phyloP scores from a whole-genome alignment of 768 basidiomycete species.

The Fomitopsis pulvina region DNA sequence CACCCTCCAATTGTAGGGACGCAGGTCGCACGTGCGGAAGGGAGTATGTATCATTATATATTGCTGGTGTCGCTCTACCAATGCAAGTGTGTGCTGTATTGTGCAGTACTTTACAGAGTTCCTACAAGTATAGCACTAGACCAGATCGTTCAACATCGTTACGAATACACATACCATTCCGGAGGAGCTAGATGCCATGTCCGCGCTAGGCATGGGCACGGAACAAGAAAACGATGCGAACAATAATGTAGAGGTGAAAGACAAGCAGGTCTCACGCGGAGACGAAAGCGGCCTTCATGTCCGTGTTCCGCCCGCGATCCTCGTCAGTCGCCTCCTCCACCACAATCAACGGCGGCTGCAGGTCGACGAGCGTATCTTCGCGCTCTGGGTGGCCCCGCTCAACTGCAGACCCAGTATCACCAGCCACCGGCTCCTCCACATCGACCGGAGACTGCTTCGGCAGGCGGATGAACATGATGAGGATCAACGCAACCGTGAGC shows the following conservation, averaged over 20 bases:
- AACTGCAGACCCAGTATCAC: not conserved
- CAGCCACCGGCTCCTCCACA: conserved; percentile 10
- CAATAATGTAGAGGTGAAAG: not conserved
- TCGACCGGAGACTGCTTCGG: conserved; percentile 12
- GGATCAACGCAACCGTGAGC: conserved; percentile 34
- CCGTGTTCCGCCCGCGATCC: not conserved
- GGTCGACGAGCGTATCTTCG: conserved; percentile 13
- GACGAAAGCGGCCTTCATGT: conserved; percentile 4
- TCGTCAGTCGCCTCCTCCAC: conserved; percentile 14
- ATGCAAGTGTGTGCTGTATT: not conserved
- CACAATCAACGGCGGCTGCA: conserved; percentile 10
- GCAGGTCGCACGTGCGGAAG: not conserved
- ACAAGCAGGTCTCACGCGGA: not conserved
- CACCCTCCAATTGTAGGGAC: not conserved
- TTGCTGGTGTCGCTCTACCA: not conserved
- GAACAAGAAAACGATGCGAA: too few relatives aligned
- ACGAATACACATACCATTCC: not conserved
- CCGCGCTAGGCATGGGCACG: too few relatives aligned
- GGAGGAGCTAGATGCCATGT: too few relatives aligned
- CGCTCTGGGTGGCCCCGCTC: conserved; percentile 1
- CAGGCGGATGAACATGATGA: conserved; percentile 43
- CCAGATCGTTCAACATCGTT: not conserved
- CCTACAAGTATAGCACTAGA: not conserved
- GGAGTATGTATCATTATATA: not conserved
- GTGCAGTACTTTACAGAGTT: not conserved